phyloP scores from a whole-genome alignment of 2,329 filamentous ascomycete genomes.

The Clarireedia paspali region DNA sequence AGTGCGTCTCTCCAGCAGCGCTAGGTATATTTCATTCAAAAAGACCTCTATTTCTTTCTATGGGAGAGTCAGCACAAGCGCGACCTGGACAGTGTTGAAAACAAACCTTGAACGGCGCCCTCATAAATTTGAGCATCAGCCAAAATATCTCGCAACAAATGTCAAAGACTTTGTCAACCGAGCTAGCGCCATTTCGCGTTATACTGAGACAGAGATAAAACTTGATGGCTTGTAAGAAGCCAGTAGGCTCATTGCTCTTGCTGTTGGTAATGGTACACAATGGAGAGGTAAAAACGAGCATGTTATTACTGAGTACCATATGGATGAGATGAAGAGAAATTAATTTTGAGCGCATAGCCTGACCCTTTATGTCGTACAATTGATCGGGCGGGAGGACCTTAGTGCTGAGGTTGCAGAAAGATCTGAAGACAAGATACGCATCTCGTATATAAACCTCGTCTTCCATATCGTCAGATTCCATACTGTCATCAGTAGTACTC shows the following conservation, averaged over 20 bases:
- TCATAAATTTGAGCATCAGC: constrained; percentile 91
- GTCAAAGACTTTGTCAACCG: constrained; percentile 85
- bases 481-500: constrained; percentile 44
- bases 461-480: constrained; percentile 60
- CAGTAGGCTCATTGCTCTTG: constrained; percentile 79
- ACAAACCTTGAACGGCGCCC: constrained; percentile 81
- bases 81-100: not conserved
- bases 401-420: constrained; percentile 94
- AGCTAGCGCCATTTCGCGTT: constrained; percentile 90
- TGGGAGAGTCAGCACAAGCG: constrained; percentile 8
- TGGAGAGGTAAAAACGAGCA: constrained; percentile 82
- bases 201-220: constrained; percentile 94
- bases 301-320: constrained; percentile 90
- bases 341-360: constrained; percentile 95
- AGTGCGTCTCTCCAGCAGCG: constrained; percentile 79
- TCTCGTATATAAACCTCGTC: constrained; percentile 97
- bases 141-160: constrained; percentile 97
- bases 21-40: constrained; percentile 92
- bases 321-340: constrained; percentile 94
- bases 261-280: constrained; percentile 88
- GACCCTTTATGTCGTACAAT: constrained; percentile 83
- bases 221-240: constrained; percentile 89
- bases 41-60: constrained; percentile 97
- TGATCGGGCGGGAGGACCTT: constrained; percentile 86
- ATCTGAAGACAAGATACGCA: constrained; percentile 92